These are phyloP conservation scores for Spongospora subterranea DNA, from an alignment of 208 protist species.

Conservation along the genomic window DNA sequence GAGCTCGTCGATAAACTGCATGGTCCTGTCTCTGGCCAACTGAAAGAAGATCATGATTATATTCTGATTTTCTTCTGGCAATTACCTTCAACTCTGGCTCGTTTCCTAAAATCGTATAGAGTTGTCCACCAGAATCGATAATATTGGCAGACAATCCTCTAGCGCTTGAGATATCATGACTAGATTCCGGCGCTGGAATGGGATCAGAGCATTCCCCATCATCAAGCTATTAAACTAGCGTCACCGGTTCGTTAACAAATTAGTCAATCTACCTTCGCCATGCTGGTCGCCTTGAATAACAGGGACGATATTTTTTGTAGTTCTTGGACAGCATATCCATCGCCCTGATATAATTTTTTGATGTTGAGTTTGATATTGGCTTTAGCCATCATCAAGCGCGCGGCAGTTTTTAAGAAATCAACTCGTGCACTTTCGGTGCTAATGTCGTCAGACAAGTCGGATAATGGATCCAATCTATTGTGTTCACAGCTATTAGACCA, in stretches of 20 bases:
- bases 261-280: not conserved
- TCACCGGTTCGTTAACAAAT: not conserved
- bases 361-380: conserved; percentile 36
- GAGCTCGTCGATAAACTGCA: conserved; percentile 39
- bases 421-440: not conserved
- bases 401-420: not conserved
- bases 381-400: conserved; percentile 58
- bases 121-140: conserved; percentile 27
- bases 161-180: not conserved
- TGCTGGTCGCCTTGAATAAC: conserved; percentile 82
- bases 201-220: not conserved
- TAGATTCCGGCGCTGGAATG: not conserved
- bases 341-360: conserved; percentile 72
- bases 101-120: conserved; percentile 26
- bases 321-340: conserved; percentile 92
- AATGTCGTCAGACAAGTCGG: conserved; percentile 82
- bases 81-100: conserved; percentile 24
- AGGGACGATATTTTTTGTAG: conserved; percentile 89
- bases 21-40: not conserved
- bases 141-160: not conserved
- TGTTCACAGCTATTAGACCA: not conserved
- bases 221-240: not conserved
- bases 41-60: not conserved
- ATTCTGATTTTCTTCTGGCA: no score
- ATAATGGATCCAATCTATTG: conserved; percentile 46